Evolutionary conservation across 768 basidiomycete species (phyloP).

Genomic region (Rhodocollybia butyracea): DNA sequence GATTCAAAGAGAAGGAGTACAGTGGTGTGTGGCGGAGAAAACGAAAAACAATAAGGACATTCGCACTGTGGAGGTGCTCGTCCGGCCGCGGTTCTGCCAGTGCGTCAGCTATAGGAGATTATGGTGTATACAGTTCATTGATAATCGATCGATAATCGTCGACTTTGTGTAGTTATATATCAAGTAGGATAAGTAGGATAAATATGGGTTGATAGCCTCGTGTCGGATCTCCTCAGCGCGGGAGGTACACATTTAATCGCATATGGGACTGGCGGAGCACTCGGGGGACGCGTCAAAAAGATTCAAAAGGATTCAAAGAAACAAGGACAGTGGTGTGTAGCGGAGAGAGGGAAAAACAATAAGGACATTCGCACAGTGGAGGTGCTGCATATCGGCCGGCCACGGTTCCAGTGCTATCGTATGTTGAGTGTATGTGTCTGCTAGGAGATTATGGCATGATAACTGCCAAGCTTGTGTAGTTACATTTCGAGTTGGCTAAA

Average conservation of each 20-base stretch:
- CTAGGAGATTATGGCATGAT: neutral
- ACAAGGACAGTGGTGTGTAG: neutral
- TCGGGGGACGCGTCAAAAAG: neutral
- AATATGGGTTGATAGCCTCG: conserved; percentile 3
- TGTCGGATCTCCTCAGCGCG: conserved; percentile 1
- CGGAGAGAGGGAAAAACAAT: neutral
- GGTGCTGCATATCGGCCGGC: no score
- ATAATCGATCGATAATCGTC: no score
- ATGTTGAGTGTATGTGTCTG: neutral
- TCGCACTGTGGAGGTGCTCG: neutral
- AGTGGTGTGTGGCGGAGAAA: neutral
- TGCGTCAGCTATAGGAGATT: neutral
- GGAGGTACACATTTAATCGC: neutral
- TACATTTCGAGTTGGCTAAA: no score
- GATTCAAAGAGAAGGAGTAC: neutral
- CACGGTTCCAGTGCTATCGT: no score
- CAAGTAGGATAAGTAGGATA: neutral
- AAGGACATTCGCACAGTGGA: neutral
- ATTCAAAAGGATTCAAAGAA: neutral
- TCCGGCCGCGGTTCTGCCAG: no score
- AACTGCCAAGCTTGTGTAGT: no score
- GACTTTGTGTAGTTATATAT: no score
- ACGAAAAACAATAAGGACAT: neutral
- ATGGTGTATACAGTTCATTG: neutral
- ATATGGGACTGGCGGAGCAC: neutral